phyloP scores from a whole-genome alignment of 768 basidiomycete genomes.

The Collybiopsis luxurians region DNA sequence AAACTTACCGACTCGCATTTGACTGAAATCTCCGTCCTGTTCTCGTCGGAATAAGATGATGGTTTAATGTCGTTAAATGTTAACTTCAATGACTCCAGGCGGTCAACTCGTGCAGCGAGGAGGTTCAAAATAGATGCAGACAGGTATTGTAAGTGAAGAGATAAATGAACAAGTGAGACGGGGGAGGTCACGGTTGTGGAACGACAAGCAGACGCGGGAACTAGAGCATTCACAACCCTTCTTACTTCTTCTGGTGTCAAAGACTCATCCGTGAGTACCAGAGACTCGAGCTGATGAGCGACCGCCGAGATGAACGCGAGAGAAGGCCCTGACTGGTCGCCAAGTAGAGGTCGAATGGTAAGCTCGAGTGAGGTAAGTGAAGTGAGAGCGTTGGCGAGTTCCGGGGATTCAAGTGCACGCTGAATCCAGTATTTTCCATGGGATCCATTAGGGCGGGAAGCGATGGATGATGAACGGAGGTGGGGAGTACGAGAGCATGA shows the following conservation, averaged over 20 bases:
- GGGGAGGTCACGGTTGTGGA: too few species aligned
- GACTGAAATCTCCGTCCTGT: too few species aligned
- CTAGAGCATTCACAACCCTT: not conserved
- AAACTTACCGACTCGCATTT: too few species aligned
- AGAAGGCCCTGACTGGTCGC: not conserved
- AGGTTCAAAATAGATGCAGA: not conserved
- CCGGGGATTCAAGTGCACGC: conserved; percentile 11
- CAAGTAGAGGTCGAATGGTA: not conserved
- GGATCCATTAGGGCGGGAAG: conserved; percentile 17
- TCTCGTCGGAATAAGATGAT: too few species aligned
- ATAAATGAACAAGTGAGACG: not conserved
- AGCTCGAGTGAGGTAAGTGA: not conserved
- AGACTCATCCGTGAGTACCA: not conserved
- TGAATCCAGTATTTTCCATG: conserved; percentile 41
- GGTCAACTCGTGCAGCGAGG: not conserved
- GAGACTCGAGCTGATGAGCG: conserved; percentile 3
- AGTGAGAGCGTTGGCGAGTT: not conserved
- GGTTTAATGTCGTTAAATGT: not conserved
- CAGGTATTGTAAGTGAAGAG: conserved; percentile 1
- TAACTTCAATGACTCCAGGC: not conserved
- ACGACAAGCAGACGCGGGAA: too few species aligned
- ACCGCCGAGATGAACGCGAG: not conserved
- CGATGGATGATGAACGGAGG: conserved; percentile 15
- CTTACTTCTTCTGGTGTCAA: not conserved
- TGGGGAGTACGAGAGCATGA: too few species aligned